Evolutionary conservation across 257 asterid genomes (phyloP), one percentile per base, ranked within the genome.

Genomic region (Phtheirospermum japonicum): DNA sequence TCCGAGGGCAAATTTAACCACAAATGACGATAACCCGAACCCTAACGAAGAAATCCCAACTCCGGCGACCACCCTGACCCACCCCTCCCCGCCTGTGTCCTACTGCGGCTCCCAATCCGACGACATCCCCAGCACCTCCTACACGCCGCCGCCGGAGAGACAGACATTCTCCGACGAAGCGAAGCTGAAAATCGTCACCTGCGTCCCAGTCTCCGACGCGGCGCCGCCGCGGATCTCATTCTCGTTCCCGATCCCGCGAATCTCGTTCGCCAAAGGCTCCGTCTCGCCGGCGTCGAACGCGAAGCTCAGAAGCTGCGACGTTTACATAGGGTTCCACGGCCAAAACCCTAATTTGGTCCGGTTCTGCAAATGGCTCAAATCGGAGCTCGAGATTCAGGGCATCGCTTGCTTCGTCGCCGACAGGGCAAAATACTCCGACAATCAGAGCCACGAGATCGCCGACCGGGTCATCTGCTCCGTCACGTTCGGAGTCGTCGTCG

Each of bases 301-400:
- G 6, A 90, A 87, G 65, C 87, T 87, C 28, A 68, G 97, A 70
- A 87, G 89, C 82, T 87, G 90, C 77, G 96, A 90, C 68, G 95
- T 90, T 43, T 90, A 90, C 67, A 75, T 90, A 45, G 97, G 97
- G 46, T 83, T 66, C 72, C 83, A 85, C 46, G 96, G 96, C 26
- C 82, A 75, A 57, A 87, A 77, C 71, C 91, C 87, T 10, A 90
- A 80, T 71, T 61, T 87, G 65, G 68, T 73, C 3, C 69, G 90
- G 57, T 82, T 87, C 80, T 87, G 97, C 77, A 90, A 80, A 66
- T 90, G 97, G 97, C 82, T 90, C 0, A 90, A 87, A 65, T 87
- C 96, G 7, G 93, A 90, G 83, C 87, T 90, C 10, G 97, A 90
- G 83, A 72, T 82, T 33, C 97, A 85, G 65, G 97, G 97, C 7